These are phyloP conservation scores for Hysterium pulicare DNA, from an alignment of 2,329 filamentous ascomycete genomes.

Conservation along the genomic window DNA sequence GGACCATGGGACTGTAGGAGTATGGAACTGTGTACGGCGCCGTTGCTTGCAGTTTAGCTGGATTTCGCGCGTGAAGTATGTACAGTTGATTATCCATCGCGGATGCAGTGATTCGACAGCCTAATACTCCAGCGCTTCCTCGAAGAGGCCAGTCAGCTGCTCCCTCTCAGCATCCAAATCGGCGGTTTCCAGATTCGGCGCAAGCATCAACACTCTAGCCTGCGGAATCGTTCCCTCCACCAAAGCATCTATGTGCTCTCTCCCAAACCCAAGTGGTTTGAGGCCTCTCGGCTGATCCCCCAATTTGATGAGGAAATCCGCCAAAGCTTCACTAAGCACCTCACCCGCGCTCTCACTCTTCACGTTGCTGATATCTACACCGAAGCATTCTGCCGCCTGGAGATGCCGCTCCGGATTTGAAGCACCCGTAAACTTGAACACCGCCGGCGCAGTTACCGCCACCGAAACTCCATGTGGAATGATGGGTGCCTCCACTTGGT, in stretches of 20 bases:
- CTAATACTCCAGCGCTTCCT: slow-evolving; percentile 44
- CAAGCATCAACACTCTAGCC: slow-evolving; percentile 83
- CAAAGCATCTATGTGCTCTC: slow-evolving; percentile 71
- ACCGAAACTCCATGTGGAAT: slow-evolving; percentile 97
- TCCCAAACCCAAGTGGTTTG: slow-evolving; percentile 75
- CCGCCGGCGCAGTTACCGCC: slow-evolving; percentile 86
- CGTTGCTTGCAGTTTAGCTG: no score
- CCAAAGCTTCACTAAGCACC: slow-evolving; percentile 77
- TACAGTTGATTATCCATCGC: no score
- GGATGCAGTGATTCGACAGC: no score
- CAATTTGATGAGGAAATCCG: slow-evolving; percentile 74
- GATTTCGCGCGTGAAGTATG: no score
- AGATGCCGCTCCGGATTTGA: slow-evolving; percentile 92
- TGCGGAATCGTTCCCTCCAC: slow-evolving; percentile 96
- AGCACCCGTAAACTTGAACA: slow-evolving; percentile 88
- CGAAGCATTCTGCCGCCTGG: slow-evolving; percentile 83
- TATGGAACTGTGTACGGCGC: no score
- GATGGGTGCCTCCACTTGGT: slow-evolving; percentile 70
- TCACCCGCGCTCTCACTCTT: slow-evolving; percentile 88
- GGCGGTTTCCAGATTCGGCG: slow-evolving; percentile 65
- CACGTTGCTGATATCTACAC: slow-evolving; percentile 81
- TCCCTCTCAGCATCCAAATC: slow-evolving; percentile 48
- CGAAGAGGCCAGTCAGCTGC: slow-evolving; percentile 47
- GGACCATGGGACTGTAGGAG: no score
- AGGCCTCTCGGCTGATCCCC: slow-evolving; percentile 89